phyloP scores from a whole-genome alignment of 257 asterid genomes.

The Penstemon newberryi region DNA sequence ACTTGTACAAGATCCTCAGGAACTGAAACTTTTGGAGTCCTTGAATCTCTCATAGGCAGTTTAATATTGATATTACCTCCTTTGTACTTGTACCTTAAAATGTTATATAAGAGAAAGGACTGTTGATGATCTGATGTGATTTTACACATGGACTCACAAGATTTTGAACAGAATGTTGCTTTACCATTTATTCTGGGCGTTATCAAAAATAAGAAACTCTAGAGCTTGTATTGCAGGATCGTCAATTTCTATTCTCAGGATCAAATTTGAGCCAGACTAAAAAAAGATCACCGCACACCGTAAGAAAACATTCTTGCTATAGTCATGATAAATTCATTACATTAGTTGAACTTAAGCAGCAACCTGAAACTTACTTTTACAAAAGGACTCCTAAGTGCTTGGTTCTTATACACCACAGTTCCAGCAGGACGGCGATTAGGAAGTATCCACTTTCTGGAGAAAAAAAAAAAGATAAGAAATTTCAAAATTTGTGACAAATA shows the following conservation, averaged over 20 bases:
- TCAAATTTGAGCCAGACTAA: conserved; percentile 74
- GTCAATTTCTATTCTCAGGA: conserved; percentile 71
- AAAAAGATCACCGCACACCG: conserved; percentile 25
- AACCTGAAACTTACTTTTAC: conserved; percentile 57
- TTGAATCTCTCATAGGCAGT: conserved; percentile 49
- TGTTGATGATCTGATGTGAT: conserved; percentile 18
- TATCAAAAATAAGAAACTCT: conserved; percentile 86
- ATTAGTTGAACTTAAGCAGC: neutral
- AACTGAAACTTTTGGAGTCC: conserved; percentile 51
- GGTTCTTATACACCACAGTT: conserved; percentile 67
- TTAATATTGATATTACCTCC: conserved; percentile 72
- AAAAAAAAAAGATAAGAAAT: neutral
- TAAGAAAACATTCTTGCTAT: conserved; percentile 19
- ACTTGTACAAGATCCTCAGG: conserved; percentile 98
- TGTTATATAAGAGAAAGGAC: conserved; percentile 15
- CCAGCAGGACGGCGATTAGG: conserved; percentile 79
- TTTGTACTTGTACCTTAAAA: conserved; percentile 78
- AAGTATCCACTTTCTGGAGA: conserved; percentile 72
- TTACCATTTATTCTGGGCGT: conserved; percentile 85
- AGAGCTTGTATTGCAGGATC: conserved; percentile 85
- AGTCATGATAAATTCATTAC: conserved; percentile 4
- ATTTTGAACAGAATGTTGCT: neutral
- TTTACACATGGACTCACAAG: too few species aligned
- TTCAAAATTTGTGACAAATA: neutral
- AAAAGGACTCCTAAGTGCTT: conserved; percentile 89